Percentiles rank a stretch among this genome's conserved stretches.
These are phyloP conservation scores for Pinus tabuliformis DNA, from an alignment of 75 land plant genomes.

Conservation along the genomic window DNA sequence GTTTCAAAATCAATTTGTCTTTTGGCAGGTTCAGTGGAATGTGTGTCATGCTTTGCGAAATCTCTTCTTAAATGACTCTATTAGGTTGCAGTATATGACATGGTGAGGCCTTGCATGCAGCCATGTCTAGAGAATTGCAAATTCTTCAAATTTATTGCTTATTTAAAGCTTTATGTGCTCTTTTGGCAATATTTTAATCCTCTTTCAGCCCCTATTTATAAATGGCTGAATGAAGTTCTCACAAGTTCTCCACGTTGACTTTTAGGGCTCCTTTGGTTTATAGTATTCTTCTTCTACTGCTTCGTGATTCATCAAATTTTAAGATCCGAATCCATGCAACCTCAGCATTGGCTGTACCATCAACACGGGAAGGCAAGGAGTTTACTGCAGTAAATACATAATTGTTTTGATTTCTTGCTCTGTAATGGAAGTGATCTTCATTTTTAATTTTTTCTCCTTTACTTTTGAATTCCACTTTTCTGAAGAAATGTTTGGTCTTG, in stretches of 20 bases:
- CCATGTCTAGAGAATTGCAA: neutral
- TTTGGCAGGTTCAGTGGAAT: slow-evolving; percentile 95
- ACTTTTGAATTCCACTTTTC: neutral
- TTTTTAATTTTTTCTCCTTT: neutral
- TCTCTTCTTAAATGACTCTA: slow-evolving; percentile 73
- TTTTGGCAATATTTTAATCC: slow-evolving; percentile 1
- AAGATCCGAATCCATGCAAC: slow-evolving; percentile 98
- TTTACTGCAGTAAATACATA: neutral
- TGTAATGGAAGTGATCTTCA: neutral
- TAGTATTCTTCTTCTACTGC: slow-evolving; percentile 79
- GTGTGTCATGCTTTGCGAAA: slow-evolving; percentile 97
- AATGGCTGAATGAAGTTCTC: neutral
- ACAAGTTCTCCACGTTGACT: neutral
- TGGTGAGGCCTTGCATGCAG: slow-evolving; percentile 44
- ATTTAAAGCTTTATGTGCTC: slow-evolving; percentile 5
- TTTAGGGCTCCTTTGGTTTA: slow-evolving; percentile 86
- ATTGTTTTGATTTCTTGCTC: neutral
- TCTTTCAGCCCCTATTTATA: neutral
- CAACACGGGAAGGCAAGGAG: slow-evolving; percentile 51
- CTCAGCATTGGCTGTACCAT: slow-evolving; percentile 85
- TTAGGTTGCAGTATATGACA: slow-evolving; percentile 54
- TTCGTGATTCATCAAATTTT: slow-evolving; percentile 91
- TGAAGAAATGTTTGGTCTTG: neutral
- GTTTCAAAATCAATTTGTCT: slow-evolving; percentile 2
- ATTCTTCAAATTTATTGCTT: neutral